A percentile compares a stretch with the other conserved stretches of the same genome.
These are phyloP conservation scores for Pleurotus pulmonarius DNA, from an alignment of 768 basidiomycete species.

Conservation along the genomic window DNA sequence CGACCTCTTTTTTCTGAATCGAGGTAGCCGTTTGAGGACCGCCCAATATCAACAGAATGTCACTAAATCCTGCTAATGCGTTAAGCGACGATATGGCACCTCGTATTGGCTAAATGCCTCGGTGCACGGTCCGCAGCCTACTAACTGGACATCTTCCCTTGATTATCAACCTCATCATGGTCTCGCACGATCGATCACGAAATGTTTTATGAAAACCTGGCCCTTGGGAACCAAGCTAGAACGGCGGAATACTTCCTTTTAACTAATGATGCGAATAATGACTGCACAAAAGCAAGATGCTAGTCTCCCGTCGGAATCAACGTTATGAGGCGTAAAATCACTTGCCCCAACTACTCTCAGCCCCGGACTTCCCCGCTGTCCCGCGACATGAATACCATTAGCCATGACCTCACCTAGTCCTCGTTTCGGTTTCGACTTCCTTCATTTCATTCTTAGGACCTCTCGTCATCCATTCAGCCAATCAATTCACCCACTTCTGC, in stretches of 20 bases:
- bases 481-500: background rate
- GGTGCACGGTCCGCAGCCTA: constrained; percentile 1
- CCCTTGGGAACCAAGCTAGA: background rate
- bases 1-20: background rate
- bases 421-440: background rate
- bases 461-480: background rate
- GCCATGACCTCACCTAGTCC: background rate
- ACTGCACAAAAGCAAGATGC: background rate
- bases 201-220: background rate
- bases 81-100: background rate
- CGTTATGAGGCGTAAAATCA: background rate
- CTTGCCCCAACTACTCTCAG: background rate
- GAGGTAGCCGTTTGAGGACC: background rate
- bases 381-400: background rate
- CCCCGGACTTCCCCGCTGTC: background rate
- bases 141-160: background rate
- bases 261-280: background rate
- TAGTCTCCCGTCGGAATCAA: background rate
- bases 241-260: background rate
- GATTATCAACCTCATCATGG: constrained; percentile 3
- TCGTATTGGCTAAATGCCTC: background rate
- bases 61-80: background rate
- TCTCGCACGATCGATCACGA: constrained; percentile 7
- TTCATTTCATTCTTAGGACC: background rate
- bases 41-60: background rate